Evolutionary conservation across 1,139 yeast species (phyloP), one percentile per base, ranked within the genome.

Genomic region (Lodderomyces oxycetoniae): DNA sequence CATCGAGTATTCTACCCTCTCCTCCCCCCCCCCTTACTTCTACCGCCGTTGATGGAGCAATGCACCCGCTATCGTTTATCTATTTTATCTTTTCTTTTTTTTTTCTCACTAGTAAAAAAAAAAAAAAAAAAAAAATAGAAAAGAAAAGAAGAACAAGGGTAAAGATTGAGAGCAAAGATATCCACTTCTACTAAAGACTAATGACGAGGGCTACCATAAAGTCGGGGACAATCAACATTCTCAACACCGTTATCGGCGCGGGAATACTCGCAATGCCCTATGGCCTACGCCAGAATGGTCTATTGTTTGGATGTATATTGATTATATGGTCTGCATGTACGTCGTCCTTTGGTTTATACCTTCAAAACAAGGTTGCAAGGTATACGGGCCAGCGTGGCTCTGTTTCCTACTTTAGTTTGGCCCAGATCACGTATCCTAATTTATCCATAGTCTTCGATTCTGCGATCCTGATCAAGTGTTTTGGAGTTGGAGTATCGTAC

Each of bases 401-500:
- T 9, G 77, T 73, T 9, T 67, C 75, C 13, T 74, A 71, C 48
- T 74, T 73, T 47, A 63, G 76, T 37, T 59, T 74, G 40, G 67
- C 77, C 7, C 77, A 73, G 45, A 53, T 72, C 45, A 74, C 79
- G 1, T 73, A 73, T 40, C 79, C 79, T 1, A 70, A 69, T 26
- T 57, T 73, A 26, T 56, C 61, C 8, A 55, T 59, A 10, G 49
- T 59, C 7, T 71, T 69, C 34, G 77, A 75, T 47, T 53, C 70
- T 16, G 79, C 80, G 32, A 75, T 76, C 32, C 71, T 75, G 27
- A 63, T 74, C 37, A 77, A 76, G 55, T 81, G 89, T 49, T 89
- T 85, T 61, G 98, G 98, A 10, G 96, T 88, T 5, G 91, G 91
- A 2, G 77, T 91, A 11, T 80, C 93, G 35, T 91, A 93, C 50